phyloP scores from a whole-genome alignment of 139 green algal species.

The Closterium sp. region DNA sequence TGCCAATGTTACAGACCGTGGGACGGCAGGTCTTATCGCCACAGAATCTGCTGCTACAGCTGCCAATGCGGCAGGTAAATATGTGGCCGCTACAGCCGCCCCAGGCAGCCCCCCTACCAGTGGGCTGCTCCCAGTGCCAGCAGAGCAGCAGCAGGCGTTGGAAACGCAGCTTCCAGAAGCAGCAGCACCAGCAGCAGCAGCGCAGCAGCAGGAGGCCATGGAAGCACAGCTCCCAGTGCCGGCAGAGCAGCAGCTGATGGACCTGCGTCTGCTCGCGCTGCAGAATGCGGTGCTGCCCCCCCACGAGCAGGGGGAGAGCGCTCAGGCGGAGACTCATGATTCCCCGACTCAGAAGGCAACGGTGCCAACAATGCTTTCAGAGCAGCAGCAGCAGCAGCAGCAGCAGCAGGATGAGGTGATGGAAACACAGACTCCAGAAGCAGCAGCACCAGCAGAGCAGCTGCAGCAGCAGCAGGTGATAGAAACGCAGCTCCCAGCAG shows the following conservation, averaged over 20 bases:
- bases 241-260: not conserved
- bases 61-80: not conserved
- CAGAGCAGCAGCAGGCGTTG: too few species aligned
- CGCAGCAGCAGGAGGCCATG: not conserved
- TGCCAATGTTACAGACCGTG: not conserved
- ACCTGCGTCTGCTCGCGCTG: not conserved
- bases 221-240: not conserved
- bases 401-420: not conserved
- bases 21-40: not conserved
- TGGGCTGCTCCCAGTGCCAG: too few species aligned
- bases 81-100: too few species aligned
- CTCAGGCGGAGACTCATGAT: not conserved
- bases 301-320: not conserved
- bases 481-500: not conserved
- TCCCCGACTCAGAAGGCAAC: not conserved
- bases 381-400: not conserved
- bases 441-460: not conserved
- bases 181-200: not conserved
- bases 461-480: not conserved
- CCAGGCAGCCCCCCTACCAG: too few species aligned
- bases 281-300: not conserved
- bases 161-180: too few species aligned
- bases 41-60: not conserved
- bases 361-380: not conserved
- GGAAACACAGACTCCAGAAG: not conserved